phyloP scores from a whole-genome alignment of 2,329 filamentous ascomycete genomes.

The Pseudocercospora crystallina region DNA sequence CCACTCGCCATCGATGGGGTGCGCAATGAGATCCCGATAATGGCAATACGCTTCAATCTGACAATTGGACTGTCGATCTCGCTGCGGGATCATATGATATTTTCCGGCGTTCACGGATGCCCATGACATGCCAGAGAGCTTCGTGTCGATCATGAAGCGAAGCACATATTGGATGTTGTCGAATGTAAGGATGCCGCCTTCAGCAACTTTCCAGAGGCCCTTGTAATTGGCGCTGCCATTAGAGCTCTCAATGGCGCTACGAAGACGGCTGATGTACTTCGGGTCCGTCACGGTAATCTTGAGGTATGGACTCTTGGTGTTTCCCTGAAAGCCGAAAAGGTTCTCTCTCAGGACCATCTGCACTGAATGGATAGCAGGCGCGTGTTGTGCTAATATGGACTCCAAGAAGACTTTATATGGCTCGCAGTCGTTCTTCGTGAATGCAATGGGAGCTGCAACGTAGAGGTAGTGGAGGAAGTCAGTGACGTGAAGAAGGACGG shows the following conservation, averaged over 20 bases:
- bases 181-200: constrained; percentile 79
- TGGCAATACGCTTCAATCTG: constrained; percentile 90
- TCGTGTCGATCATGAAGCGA: constrained; percentile 96
- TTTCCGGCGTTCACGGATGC: constrained; percentile 76
- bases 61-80: constrained; percentile 81
- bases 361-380: constrained; percentile 75
- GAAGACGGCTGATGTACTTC: constrained; percentile 75
- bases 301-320: constrained; percentile 84
- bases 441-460: constrained; percentile 80
- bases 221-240: constrained; percentile 74
- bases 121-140: constrained; percentile 97
- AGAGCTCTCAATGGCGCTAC: constrained; percentile 71
- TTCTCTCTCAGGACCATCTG: constrained; percentile 83
- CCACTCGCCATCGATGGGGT: constrained; percentile 90
- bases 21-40: constrained; percentile 80
- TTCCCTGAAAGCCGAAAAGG: constrained; percentile 91
- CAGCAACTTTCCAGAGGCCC: constrained; percentile 74
- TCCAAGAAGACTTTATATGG: constrained; percentile 81
- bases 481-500: constrained; percentile 90
- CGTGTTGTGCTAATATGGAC: constrained; percentile 69
- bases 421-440: constrained; percentile 74
- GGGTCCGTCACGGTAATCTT: constrained; percentile 93
- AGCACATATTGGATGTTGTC: constrained; percentile 95
- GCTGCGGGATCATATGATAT: constrained; percentile 67
- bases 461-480: constrained; percentile 97